A percentile compares a stretch with the other conserved stretches of the same genome.
These are phyloP conservation scores for Pichia paraexigua DNA, from an alignment of 805 yeast species.

Conservation along the genomic window DNA sequence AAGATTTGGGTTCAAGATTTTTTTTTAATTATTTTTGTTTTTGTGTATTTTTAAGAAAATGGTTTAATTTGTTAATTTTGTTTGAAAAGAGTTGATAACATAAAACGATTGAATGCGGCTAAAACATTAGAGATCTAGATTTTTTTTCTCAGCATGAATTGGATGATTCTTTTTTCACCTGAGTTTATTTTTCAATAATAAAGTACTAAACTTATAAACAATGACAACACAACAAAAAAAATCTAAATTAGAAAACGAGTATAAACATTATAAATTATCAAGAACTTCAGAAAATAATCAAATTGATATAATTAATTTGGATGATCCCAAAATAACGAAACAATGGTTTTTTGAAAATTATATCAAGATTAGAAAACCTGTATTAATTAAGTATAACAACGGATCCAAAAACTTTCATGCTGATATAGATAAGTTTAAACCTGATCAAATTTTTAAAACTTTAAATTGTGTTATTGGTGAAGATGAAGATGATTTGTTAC, in stretches of 20 bases:
- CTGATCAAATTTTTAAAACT: slow-evolving; percentile 7
- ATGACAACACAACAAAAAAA: slow-evolving; percentile 1
- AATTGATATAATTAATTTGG: slow-evolving; percentile 8
- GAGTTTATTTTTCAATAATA: too few relatives aligned
- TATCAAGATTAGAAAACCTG: slow-evolving; percentile 11
- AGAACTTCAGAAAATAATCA: not conserved
- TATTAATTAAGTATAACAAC: slow-evolving; percentile 4
- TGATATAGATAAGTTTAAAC: slow-evolving; percentile 6
- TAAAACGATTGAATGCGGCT: too few relatives aligned
- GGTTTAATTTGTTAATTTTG: too few relatives aligned
- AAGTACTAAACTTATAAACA: not conserved
- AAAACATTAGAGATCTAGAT: too few relatives aligned
- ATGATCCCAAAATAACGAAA: slow-evolving; percentile 6
- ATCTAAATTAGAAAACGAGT: slow-evolving; percentile 1
- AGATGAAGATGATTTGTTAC: slow-evolving; percentile 23
- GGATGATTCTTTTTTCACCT: not conserved
- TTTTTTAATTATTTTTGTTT: not conserved
- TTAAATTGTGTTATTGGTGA: slow-evolving; percentile 2
- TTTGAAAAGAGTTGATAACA: not conserved
- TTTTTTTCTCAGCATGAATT: not conserved
- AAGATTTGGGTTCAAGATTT: not conserved
- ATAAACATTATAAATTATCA: slow-evolving; percentile 4
- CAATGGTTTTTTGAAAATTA: slow-evolving; percentile 13
- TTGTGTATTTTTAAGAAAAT: not conserved
- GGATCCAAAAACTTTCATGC: not conserved